phyloP scores from a whole-genome alignment of 139 green algal species.

The Picochlorum sp. region DNA sequence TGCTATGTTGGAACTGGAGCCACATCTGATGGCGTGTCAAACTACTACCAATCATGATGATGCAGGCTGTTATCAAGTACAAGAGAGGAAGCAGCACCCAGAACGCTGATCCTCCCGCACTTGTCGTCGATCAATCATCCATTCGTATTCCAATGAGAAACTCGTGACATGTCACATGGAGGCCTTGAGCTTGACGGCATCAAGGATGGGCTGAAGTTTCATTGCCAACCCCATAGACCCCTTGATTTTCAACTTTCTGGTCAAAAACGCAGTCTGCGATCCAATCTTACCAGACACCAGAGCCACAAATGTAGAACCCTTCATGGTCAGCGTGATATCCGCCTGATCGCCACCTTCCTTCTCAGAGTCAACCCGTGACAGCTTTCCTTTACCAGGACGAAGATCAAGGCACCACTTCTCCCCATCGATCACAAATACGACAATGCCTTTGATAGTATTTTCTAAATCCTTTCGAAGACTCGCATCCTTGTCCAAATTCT shows the following conservation, averaged over 20 bases:
- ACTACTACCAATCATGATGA: no score
- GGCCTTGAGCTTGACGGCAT: not conserved
- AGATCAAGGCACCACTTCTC: slow-evolving; percentile 69
- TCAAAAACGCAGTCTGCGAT: slow-evolving; percentile 78
- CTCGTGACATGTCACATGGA: not conserved
- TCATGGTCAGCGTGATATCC: slow-evolving; percentile 72
- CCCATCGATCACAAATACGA: slow-evolving; percentile 77
- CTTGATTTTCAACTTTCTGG: slow-evolving; percentile 81
- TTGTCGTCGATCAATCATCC: no score
- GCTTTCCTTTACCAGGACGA: slow-evolving; percentile 28
- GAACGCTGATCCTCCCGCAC: no score
- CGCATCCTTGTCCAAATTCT: slow-evolving; percentile 36
- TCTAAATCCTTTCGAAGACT: slow-evolving; percentile 34
- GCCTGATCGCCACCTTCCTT: slow-evolving; percentile 16
- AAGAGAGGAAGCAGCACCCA: no score
- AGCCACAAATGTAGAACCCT: slow-evolving; percentile 40
- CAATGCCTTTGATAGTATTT: slow-evolving; percentile 59
- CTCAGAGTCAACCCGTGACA: slow-evolving; percentile 29
- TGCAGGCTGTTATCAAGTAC: no score
- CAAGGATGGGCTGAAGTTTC: slow-evolving; percentile 74
- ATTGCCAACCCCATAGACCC: slow-evolving; percentile 77
- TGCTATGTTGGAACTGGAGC: no score
- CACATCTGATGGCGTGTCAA: no score
- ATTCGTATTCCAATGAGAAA: not conserved
- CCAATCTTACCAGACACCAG: slow-evolving; percentile 72